These are phyloP conservation scores for Xerocomus amazonicus DNA, from an alignment of 1,284 basidiomycete species.

Conservation along the genomic window DNA sequence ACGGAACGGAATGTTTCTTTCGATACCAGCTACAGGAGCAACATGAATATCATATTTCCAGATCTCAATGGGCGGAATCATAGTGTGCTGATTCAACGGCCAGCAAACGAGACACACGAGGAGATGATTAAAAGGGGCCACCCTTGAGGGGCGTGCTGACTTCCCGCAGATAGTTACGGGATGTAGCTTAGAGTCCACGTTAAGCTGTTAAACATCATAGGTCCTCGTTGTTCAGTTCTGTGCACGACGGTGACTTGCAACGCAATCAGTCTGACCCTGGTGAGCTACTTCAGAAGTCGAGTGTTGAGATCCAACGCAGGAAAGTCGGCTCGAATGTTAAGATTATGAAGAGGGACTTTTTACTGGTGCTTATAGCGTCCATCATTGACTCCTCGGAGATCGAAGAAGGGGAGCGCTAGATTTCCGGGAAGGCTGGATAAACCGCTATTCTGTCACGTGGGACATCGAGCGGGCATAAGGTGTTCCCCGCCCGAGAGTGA, in stretches of 20 bases:
- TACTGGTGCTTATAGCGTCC: constrained; percentile 8
- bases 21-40: constrained; percentile 22
- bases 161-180: not conserved
- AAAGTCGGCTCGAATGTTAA: constrained; percentile 7
- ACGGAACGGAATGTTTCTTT: constrained; percentile 22
- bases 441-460: constrained; percentile 23
- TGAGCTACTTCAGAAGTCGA: constrained; percentile 8
- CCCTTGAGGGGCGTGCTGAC: constrained; percentile 3
- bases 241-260: constrained; percentile 10
- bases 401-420: constrained; percentile 6
- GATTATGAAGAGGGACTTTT: constrained; percentile 12
- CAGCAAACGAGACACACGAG: constrained; percentile 6
- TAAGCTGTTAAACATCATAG: not conserved
- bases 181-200: constrained; percentile 3
- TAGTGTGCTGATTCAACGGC: constrained; percentile 22
- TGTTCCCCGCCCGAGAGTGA: constrained; percentile 10
- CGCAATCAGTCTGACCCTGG: constrained; percentile 19
- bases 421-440: constrained; percentile 16
- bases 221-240: constrained; percentile 1
- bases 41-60: constrained; percentile 25
- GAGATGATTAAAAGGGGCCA: constrained; percentile 4
- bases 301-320: constrained; percentile 9
- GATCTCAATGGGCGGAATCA: constrained; percentile 23
- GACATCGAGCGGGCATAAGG: constrained; percentile 22
- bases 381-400: constrained; percentile 29